These are phyloP conservation scores for Nemania sp. DNA, from an alignment of 2,329 filamentous ascomycete species.

Conservation along the genomic window DNA sequence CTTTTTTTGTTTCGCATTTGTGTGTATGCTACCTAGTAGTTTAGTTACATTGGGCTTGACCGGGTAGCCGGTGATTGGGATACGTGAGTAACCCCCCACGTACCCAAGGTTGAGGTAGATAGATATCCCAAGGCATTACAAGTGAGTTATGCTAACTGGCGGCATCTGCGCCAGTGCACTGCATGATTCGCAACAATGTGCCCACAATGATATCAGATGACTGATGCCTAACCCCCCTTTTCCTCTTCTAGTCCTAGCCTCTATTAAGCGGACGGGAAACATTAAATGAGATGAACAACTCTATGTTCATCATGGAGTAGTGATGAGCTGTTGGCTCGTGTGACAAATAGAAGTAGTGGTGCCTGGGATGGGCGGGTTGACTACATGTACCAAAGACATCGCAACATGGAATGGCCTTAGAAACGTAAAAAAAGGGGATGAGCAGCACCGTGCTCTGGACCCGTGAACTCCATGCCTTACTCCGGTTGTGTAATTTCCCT, in stretches of 20 bases:
- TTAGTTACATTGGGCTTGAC: too few species aligned
- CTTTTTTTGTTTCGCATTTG: too few species aligned
- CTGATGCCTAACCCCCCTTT: background rate
- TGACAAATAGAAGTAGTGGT: conserved; percentile 4
- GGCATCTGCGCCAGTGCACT: background rate
- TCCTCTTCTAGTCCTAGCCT: background rate
- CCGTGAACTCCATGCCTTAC: conserved; percentile 21
- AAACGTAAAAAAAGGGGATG: background rate
- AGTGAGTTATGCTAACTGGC: background rate
- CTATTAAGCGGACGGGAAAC: conserved; percentile 2
- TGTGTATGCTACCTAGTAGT: too few species aligned
- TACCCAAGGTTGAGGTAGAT: background rate
- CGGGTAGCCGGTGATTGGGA: background rate
- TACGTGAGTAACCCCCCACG: background rate
- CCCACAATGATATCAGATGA: background rate
- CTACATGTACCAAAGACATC: conserved; percentile 9
- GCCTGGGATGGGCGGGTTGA: background rate
- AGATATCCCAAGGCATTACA: conserved; percentile 6
- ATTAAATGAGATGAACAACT: conserved; percentile 16
- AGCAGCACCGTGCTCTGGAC: conserved; percentile 16
- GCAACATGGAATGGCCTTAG: conserved; percentile 8
- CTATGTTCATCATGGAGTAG: background rate
- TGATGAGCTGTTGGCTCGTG: conserved; percentile 1
- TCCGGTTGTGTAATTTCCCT: conserved; percentile 14
- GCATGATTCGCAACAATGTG: background rate